phyloP scores from a whole-genome alignment of 2,329 filamentous ascomycete species.

The Clarireedia homoeocarpa region DNA sequence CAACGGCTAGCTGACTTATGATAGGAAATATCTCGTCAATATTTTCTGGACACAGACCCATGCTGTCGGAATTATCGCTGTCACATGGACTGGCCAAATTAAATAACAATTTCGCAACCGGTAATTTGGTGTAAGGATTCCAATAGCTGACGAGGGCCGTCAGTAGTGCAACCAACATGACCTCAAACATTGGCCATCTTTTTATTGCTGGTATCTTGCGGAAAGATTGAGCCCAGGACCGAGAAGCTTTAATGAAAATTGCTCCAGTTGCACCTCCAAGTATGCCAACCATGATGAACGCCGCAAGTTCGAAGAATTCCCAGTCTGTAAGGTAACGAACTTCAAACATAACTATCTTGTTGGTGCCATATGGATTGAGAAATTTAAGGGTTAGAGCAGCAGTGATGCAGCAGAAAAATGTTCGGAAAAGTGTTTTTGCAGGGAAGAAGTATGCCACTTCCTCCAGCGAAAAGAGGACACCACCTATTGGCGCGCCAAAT shows the following conservation, averaged over 20 bases:
- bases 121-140: slow-evolving; percentile 83
- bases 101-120: slow-evolving; percentile 83
- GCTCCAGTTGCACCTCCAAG: slow-evolving; percentile 80
- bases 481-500: slow-evolving; percentile 84
- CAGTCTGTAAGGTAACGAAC: slow-evolving; percentile 87
- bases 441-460: slow-evolving; percentile 98
- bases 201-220: slow-evolving; percentile 76
- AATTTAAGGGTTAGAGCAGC: slow-evolving; percentile 90
- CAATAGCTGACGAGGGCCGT: slow-evolving; percentile 86
- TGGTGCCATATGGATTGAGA: slow-evolving; percentile 88
- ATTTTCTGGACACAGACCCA: slow-evolving; percentile 69
- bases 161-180: slow-evolving; percentile 75
- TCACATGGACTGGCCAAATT: slow-evolving; percentile 87
- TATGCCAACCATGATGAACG: slow-evolving; percentile 79
- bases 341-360: slow-evolving; percentile 95
- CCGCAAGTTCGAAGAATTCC: slow-evolving; percentile 83
- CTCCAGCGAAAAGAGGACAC: slow-evolving; percentile 87
- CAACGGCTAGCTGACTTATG: slow-evolving; percentile 61
- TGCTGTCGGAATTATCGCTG: slow-evolving; percentile 51
- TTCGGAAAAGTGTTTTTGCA: slow-evolving; percentile 91
- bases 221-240: slow-evolving; percentile 83
- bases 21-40: slow-evolving; percentile 72
- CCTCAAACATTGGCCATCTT: slow-evolving; percentile 75
- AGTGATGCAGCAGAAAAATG: slow-evolving; percentile 96
- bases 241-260: slow-evolving; percentile 92